These are phyloP conservation scores for Artemisia argyi DNA, from an alignment of 129 eudicot genomes.

Conservation along the genomic window DNA sequence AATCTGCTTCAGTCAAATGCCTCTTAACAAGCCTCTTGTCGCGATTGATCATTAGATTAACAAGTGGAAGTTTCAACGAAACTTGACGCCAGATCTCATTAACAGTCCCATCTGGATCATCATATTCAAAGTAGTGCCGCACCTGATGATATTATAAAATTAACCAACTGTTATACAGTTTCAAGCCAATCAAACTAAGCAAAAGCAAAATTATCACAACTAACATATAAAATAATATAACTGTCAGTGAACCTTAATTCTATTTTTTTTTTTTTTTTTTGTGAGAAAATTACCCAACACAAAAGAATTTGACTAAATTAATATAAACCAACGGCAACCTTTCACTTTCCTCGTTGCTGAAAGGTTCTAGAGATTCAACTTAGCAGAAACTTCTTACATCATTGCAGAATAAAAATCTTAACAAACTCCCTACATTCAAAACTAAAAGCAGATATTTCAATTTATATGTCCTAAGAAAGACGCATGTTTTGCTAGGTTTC, in stretches of 20 bases:
- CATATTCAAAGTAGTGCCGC: slow-evolving; percentile 83
- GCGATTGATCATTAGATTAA: slow-evolving; percentile 86
- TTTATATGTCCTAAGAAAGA: slow-evolving; percentile 6
- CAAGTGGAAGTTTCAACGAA: slow-evolving; percentile 67
- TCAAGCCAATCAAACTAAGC: background rate
- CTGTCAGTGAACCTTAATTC: background rate
- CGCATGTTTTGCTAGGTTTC: background rate
- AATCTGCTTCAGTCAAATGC: slow-evolving; percentile 66
- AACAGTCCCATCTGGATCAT: slow-evolving; percentile 87
- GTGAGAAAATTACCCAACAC: too few species aligned
- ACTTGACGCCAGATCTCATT: slow-evolving; percentile 94
- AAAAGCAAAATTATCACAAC: slow-evolving; percentile 11
- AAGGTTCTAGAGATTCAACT: too few species aligned
- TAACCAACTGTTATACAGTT: background rate
- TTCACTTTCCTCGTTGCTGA: too few species aligned
- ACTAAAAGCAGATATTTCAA: background rate
- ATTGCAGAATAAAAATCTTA: too few species aligned
- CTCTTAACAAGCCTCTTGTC: slow-evolving; percentile 75
- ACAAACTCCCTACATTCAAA: too few species aligned
- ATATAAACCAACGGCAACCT: too few species aligned
- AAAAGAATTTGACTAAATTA: too few species aligned
- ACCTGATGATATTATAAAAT: slow-evolving; percentile 46
- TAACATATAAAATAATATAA: background rate
- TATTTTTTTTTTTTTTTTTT: background rate
- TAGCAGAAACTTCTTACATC: too few species aligned